Evolutionary conservation across 495 filamentous ascomycete species (phyloP).

Genomic region (Podospora pseudoanserina): DNA sequence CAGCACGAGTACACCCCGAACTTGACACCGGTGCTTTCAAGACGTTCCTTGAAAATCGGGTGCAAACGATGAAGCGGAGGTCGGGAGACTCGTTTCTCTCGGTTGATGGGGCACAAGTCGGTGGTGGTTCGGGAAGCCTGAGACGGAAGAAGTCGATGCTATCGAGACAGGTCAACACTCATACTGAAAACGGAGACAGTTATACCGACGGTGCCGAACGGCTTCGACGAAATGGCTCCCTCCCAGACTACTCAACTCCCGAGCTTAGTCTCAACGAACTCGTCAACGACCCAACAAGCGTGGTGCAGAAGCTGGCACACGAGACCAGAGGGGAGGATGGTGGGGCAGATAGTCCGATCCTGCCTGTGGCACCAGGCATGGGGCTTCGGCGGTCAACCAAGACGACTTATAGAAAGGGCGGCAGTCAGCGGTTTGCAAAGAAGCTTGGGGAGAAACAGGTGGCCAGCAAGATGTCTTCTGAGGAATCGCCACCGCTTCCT

Average conservation of each 20-base stretch:
- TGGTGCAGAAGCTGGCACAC: slow-evolving; percentile 62
- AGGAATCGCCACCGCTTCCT: slow-evolving; percentile 47
- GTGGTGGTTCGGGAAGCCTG: slow-evolving; percentile 60
- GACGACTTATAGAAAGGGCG: slow-evolving; percentile 82
- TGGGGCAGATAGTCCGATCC: slow-evolving; percentile 77
- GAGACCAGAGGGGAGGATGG: slow-evolving; percentile 36
- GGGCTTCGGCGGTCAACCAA: slow-evolving; percentile 84
- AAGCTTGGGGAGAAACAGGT: slow-evolving; percentile 56
- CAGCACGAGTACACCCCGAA: slow-evolving; percentile 89
- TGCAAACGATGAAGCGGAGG: slow-evolving; percentile 80
- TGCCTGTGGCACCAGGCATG: slow-evolving; percentile 69
- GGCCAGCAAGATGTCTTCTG: slow-evolving; percentile 32
- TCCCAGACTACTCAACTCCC: slow-evolving; percentile 45
- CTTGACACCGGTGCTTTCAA: slow-evolving; percentile 95
- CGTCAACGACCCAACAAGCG: slow-evolving; percentile 73
- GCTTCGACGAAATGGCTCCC: slow-evolving; percentile 71
- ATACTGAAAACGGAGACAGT: slow-evolving; percentile 56
- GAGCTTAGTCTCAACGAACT: slow-evolving; percentile 69
- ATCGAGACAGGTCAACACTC: slow-evolving; percentile 81
- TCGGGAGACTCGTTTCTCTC: slow-evolving; percentile 71
- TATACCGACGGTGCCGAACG: slow-evolving; percentile 88
- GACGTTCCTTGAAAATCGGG: slow-evolving; percentile 88
- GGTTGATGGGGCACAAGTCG: slow-evolving; percentile 57
- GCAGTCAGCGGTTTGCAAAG: slow-evolving; percentile 57
- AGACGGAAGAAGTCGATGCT: slow-evolving; percentile 94